Base-by-base conservation (phyloP, 164 flowering plant genomes). In the Sextonia rubra region DNA sequence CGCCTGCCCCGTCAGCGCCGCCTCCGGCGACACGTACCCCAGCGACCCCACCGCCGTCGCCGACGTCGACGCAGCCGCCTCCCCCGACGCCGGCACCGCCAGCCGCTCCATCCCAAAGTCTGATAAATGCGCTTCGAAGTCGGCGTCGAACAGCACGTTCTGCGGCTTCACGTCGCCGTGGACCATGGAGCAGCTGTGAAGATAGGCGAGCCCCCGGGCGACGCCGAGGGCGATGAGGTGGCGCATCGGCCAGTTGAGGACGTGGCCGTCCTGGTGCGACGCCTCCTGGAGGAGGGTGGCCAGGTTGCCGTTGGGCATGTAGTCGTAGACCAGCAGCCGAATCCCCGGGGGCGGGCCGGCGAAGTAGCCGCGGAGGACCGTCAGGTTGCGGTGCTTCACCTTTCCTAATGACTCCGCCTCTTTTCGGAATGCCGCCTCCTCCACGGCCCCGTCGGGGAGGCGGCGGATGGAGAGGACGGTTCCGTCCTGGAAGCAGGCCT, bases 201-300 rank as follows among this genome's bases (percentile, higher is more conserved):
- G 73, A 75, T 89, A 91, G 14, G 91, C 81, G 2, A 93, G 77
- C 12, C 98, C 98, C 0, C 97, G 97, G 29, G 96, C 98, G 7
- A 93, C 85, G 25, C 97, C 97, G 0, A 93, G 90, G 0, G 97
- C 97, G 14, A 92, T 91, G 25, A 94, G 85, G 77, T 94, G 98
- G 32, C 98, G 92, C 98, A 94, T 94, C 47, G 98, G 97, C 98
- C 98, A 94, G 49, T 91, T 93, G 18, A 93, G 88, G 25, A 91
- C 91, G 58, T 91, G 95, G 17, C 98, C 98, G 48, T 90, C 98
- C 74, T 90, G 96, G 79, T 91, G 98, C 0, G 97, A 87, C 11
- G 98, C 97, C 78, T 94, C 98, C 78, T 91, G 96, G 30, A 94
- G 88, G 24, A 94, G 87, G 4, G 96, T 91, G 0, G 90, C 89